phyloP scores from a whole-genome alignment of 306 rosid species.

The Spatholobus suberectus region DNA sequence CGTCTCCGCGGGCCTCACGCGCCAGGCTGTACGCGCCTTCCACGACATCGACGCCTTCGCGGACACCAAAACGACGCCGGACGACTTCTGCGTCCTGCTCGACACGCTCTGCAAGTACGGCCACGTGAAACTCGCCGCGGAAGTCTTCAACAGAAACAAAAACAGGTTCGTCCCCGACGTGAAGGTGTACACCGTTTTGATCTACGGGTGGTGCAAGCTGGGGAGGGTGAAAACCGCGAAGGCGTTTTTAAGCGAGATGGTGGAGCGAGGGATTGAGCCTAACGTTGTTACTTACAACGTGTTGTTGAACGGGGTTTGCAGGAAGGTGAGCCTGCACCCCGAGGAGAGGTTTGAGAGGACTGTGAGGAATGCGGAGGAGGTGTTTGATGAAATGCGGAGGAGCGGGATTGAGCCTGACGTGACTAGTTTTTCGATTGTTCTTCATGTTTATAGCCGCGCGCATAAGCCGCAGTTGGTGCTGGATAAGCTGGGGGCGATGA shows the following conservation, averaged over 20 bases:
- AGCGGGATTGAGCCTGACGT: slow-evolving; percentile 90
- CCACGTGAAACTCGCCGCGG: slow-evolving; percentile 63
- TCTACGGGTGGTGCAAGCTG: slow-evolving; percentile 89
- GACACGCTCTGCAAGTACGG: slow-evolving; percentile 91
- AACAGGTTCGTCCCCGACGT: slow-evolving; percentile 50
- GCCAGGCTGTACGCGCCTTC: slow-evolving; percentile 82
- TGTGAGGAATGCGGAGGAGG: slow-evolving; percentile 65
- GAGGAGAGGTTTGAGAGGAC: slow-evolving; percentile 84
- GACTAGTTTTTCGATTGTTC: slow-evolving; percentile 79
- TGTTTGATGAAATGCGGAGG: slow-evolving; percentile 77
- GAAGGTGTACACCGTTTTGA: slow-evolving; percentile 75
- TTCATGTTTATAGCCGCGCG: slow-evolving; percentile 92
- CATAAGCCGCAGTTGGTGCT: slow-evolving; percentile 79
- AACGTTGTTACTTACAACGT: slow-evolving; percentile 84
- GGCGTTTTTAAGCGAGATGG: slow-evolving; percentile 72
- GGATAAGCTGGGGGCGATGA: slow-evolving; percentile 77
- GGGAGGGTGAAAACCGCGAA: slow-evolving; percentile 61
- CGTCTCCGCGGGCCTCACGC: slow-evolving; percentile 74
- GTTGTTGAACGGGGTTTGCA: slow-evolving; percentile 81
- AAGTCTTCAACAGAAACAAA: slow-evolving; percentile 65
- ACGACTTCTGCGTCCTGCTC: slow-evolving; percentile 62
- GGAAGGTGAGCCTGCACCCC: slow-evolving; percentile 84
- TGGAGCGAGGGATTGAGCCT: slow-evolving; percentile 68
- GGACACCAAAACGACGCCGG: slow-evolving; percentile 25
- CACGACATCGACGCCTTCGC: slow-evolving; percentile 63